phyloP scores from a whole-genome alignment of 1,284 basidiomycete genomes.

The Trametes polyzona region DNA sequence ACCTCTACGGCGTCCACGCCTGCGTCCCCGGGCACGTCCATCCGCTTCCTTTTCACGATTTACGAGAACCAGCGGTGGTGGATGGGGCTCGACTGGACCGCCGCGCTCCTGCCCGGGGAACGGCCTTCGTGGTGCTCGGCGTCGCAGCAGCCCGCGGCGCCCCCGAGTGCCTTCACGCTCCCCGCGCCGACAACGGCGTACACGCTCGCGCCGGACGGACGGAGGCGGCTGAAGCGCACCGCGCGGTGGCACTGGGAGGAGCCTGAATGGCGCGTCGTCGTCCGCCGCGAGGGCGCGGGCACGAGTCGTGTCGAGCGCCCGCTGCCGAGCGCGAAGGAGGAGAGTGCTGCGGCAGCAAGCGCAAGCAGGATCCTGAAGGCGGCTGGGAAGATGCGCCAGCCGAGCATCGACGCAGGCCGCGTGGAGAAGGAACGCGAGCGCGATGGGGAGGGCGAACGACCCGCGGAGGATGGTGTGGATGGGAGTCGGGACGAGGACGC shows the following conservation, averaged over 20 bases:
- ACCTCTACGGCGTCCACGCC: not conserved
- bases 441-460: constrained; percentile 9
- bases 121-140: constrained; percentile 87
- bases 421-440: constrained; percentile 29
- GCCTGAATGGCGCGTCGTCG: constrained; percentile 81
- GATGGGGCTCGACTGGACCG: constrained; percentile 92
- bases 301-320: constrained; percentile 61
- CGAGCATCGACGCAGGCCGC: constrained; percentile 34
- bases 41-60: constrained; percentile 86
- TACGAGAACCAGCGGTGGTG: constrained; percentile 97
- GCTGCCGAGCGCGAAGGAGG: constrained; percentile 56
- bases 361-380: constrained; percentile 49
- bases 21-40: constrained; percentile 30
- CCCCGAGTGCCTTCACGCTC: constrained; percentile 66
- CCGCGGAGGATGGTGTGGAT: constrained; percentile 22
- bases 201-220: constrained; percentile 53
- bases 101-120: constrained; percentile 88
- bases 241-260: constrained; percentile 89
- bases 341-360: constrained; percentile 39
- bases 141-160: constrained; percentile 59
- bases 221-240: constrained; percentile 63
- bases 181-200: constrained; percentile 56
- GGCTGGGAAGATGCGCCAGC: constrained; percentile 51
- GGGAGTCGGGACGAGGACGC: constrained; percentile 38
- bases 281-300: constrained; percentile 56